Percentiles rank a stretch among this genome's conserved stretches.
Conservation (phyloP, 495 filamentous ascomycete genomes). For the Penicillium taxi region DNA sequence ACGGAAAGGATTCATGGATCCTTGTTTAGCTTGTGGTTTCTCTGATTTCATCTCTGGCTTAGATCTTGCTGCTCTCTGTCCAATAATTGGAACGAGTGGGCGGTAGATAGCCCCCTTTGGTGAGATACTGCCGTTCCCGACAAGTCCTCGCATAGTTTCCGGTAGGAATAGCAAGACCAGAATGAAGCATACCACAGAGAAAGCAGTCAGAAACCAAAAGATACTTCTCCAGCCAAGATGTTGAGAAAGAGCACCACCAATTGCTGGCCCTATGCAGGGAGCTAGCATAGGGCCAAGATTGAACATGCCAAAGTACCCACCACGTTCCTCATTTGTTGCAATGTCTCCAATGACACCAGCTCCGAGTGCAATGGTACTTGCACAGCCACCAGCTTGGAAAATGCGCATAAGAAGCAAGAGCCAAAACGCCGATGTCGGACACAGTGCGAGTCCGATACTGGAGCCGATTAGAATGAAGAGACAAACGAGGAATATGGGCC, state of each 20-base stretch:
- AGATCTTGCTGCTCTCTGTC: background rate
- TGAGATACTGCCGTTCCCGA: conserved; percentile 41
- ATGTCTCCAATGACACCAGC: conserved; percentile 52
- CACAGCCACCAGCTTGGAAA: conserved; percentile 44
- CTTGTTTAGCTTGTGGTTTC: conserved; percentile 16
- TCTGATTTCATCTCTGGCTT: conserved; percentile 1
- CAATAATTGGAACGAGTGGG: background rate
- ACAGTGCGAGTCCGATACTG: conserved; percentile 41
- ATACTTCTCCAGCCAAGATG: conserved; percentile 48
- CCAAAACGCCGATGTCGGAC: conserved; percentile 39
- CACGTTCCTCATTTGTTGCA: conserved; percentile 44
- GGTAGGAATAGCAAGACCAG: conserved; percentile 38
- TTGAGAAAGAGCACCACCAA: conserved; percentile 46
- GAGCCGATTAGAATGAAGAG: conserved; percentile 43
- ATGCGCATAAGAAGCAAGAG: conserved; percentile 40
- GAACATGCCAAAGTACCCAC: conserved; percentile 49
- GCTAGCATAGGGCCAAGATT: conserved; percentile 41
- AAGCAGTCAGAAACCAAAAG: conserved; percentile 51
- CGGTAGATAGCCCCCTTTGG: conserved; percentile 7
- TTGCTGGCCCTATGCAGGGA: conserved; percentile 44
- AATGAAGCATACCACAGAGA: conserved; percentile 36
- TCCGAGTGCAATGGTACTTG: conserved; percentile 48
- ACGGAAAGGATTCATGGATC: background rate
- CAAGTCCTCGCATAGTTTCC: conserved; percentile 47
- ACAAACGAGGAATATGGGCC: conserved; percentile 36